A percentile compares a stretch with the other conserved stretches of the same genome.
These are phyloP conservation scores for Penicillium odoratum DNA, from an alignment of 495 filamentous ascomycete species.

Conservation along the genomic window DNA sequence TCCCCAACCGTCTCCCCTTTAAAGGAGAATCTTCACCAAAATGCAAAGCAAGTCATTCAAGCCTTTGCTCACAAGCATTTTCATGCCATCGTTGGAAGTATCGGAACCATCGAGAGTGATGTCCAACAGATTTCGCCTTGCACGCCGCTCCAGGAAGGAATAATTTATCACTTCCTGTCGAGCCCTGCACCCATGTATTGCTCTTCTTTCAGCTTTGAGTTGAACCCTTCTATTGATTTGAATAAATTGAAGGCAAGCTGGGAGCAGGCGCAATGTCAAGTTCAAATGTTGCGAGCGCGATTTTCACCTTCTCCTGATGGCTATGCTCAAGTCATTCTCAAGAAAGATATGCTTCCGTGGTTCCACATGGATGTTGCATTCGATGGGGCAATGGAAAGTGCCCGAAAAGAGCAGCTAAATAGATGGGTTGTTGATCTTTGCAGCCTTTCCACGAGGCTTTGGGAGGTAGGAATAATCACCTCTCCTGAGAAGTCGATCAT, in stretches of 20 bases:
- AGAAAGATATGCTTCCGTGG: slow-evolving; percentile 48
- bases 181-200: slow-evolving; percentile 62
- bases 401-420: slow-evolving; percentile 27
- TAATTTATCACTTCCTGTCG: slow-evolving; percentile 66
- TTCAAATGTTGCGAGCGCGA: slow-evolving; percentile 63
- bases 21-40: slow-evolving; percentile 34
- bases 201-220: slow-evolving; percentile 61
- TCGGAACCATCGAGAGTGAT: slow-evolving; percentile 44
- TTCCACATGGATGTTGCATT: slow-evolving; percentile 26
- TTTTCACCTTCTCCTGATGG: slow-evolving; percentile 70
- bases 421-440: slow-evolving; percentile 44
- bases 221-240: slow-evolving; percentile 43
- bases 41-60: slow-evolving; percentile 53
- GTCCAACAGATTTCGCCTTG: slow-evolving; percentile 74
- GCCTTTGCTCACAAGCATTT: slow-evolving; percentile 58
- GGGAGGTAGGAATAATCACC: slow-evolving; percentile 45
- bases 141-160: slow-evolving; percentile 77
- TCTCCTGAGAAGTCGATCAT: slow-evolving; percentile 38
- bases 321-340: slow-evolving; percentile 66
- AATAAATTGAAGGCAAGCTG: slow-evolving; percentile 52
- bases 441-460: slow-evolving; percentile 31
- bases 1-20: slow-evolving; percentile 9
- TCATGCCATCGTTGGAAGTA: slow-evolving; percentile 42
- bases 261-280: slow-evolving; percentile 40
- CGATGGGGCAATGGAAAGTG: slow-evolving; percentile 29